Conservation (phyloP, 129 eudicot genomes). For the Lactuca sativa region DNA sequence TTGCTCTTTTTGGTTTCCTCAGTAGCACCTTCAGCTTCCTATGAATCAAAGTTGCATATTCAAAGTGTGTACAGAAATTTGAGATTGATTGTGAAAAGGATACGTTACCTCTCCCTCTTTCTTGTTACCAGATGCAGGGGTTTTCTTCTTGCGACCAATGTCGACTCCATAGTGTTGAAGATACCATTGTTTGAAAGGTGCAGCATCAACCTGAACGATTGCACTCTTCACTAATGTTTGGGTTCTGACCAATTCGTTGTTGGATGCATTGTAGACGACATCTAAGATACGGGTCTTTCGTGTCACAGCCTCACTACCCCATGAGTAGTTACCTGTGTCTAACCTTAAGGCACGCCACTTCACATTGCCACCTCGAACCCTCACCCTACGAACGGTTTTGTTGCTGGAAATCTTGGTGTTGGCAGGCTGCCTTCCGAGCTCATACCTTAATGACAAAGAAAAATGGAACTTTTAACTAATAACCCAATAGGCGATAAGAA, state of each 20-base stretch:
- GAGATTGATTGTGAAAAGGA: too few relatives aligned
- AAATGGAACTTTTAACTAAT: background rate
- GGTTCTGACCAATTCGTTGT: conserved; percentile 51
- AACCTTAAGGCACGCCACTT: conserved; percentile 60
- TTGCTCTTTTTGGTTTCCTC: conserved; percentile 76
- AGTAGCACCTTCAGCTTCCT: conserved; percentile 55
- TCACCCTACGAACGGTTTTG: conserved; percentile 52
- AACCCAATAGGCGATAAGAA: too few relatives aligned
- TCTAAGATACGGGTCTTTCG: conserved; percentile 57
- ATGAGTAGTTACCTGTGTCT: conserved; percentile 56
- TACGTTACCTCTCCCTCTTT: conserved; percentile 33
- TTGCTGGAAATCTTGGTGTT: conserved; percentile 42
- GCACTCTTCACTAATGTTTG: conserved; percentile 56
- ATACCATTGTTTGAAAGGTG: conserved; percentile 57
- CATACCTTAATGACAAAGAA: conserved; percentile 30
- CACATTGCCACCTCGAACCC: conserved; percentile 56
- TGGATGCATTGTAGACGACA: conserved; percentile 38
- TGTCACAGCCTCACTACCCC: conserved; percentile 64
- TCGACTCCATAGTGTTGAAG: conserved; percentile 62
- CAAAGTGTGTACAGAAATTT: too few relatives aligned
- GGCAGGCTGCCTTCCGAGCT: conserved; percentile 54
- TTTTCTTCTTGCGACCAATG: conserved; percentile 45
- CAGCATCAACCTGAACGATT: conserved; percentile 59
- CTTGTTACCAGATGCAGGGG: conserved; percentile 3
- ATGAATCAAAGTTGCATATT: background rate